phyloP scores from a whole-genome alignment of 768 basidiomycete genomes.

The Trametes cubensis region DNA sequence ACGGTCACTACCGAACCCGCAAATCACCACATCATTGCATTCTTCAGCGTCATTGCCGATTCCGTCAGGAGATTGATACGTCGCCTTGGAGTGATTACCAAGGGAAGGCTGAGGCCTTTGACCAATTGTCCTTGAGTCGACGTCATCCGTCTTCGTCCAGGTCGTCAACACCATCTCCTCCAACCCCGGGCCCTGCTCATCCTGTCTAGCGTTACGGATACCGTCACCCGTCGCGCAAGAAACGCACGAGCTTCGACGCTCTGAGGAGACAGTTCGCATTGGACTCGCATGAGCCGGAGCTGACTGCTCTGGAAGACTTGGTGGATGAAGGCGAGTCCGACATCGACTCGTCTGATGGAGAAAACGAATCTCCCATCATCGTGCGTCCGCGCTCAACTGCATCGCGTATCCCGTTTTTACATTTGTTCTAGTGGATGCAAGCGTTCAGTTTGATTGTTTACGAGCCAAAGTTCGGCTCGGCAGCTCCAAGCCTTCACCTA shows the following conservation, averaged over 20 bases:
- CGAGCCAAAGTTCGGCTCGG: too few relatives aligned
- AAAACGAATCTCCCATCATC: constrained; percentile 7
- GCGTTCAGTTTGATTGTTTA: too few relatives aligned
- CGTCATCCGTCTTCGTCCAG: too few relatives aligned
- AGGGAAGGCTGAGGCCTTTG: too few relatives aligned
- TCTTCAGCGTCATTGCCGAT: too few relatives aligned
- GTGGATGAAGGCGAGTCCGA: constrained; percentile 22
- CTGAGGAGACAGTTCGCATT: constrained; percentile 6
- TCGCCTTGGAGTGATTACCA: too few relatives aligned
- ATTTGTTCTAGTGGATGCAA: too few relatives aligned
- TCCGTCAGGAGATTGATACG: too few relatives aligned
- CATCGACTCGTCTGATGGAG: constrained; percentile 19
- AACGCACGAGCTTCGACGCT: not conserved
- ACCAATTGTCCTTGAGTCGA: too few relatives aligned
- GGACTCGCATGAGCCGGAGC: constrained; percentile 30
- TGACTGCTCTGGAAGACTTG: constrained; percentile 30
- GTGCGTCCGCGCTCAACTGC: not conserved
- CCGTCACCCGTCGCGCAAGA: not conserved
- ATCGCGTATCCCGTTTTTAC: not conserved
- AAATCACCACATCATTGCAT: too few relatives aligned
- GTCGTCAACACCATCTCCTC: not conserved
- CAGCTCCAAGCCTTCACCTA: not conserved
- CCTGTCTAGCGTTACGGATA: not conserved
- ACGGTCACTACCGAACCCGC: too few relatives aligned
- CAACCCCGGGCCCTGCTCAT: not conserved